Evolutionary conservation across 129 eudicot species (phyloP).

Genomic region (Saposhnikovia divaricata): DNA sequence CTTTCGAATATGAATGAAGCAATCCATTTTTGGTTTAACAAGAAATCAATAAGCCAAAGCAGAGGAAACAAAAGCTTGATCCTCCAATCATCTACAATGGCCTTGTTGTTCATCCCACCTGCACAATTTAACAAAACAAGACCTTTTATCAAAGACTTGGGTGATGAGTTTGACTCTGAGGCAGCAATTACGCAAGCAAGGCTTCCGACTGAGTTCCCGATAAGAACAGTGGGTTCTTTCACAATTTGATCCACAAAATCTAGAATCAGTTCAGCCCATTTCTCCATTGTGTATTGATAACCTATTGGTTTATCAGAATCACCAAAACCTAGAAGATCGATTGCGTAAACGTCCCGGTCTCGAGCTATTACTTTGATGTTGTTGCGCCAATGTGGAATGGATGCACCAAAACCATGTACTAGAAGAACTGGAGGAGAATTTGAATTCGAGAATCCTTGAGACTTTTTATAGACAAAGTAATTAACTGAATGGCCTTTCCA

Average conservation of each 20-base stretch:
- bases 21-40: slow-evolving; percentile 58
- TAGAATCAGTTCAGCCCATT: slow-evolving; percentile 69
- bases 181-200: slow-evolving; percentile 93
- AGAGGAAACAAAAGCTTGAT: slow-evolving; percentile 78
- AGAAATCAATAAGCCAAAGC: slow-evolving; percentile 73
- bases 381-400: slow-evolving; percentile 95
- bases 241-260: slow-evolving; percentile 78
- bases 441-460: background rate
- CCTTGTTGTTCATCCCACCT: slow-evolving; percentile 98
- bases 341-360: slow-evolving; percentile 55
- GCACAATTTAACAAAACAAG: slow-evolving; percentile 86
- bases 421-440: slow-evolving; percentile 53
- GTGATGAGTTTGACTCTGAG: slow-evolving; percentile 30
- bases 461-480: slow-evolving; percentile 44
- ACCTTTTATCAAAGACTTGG: slow-evolving; percentile 42
- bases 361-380: slow-evolving; percentile 62
- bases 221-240: slow-evolving; percentile 61
- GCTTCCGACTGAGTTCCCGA: slow-evolving; percentile 97
- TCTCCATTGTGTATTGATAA: slow-evolving; percentile 75
- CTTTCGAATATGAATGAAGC: slow-evolving; percentile 77
- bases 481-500: slow-evolving; percentile 74
- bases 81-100: slow-evolving; percentile 95
- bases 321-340: slow-evolving; percentile 97
- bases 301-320: slow-evolving; percentile 86
- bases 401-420: slow-evolving; percentile 97